Evolutionary conservation across 2,329 filamentous ascomycete genomes (phyloP).

Genomic region (Davidsoniella eucalypti): DNA sequence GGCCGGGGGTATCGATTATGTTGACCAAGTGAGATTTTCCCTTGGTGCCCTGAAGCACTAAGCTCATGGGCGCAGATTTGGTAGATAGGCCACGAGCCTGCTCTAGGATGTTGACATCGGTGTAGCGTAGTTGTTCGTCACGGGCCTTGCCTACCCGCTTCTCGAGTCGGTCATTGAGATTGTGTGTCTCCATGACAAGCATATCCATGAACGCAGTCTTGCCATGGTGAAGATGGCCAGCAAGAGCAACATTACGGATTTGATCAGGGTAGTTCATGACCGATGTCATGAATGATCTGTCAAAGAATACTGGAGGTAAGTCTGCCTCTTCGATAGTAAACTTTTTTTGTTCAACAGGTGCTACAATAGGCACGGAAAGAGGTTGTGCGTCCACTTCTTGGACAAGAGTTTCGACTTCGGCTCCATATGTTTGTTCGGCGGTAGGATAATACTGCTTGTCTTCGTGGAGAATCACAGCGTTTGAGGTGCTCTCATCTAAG

Average conservation of each 20-base stretch:
- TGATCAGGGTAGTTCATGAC: constrained; percentile 93
- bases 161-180: constrained; percentile 63
- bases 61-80: constrained; percentile 85
- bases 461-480: constrained; percentile 94
- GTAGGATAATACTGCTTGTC: constrained; percentile 99
- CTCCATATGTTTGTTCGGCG: constrained; percentile 88
- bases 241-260: constrained; percentile 80
- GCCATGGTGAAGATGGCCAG: constrained; percentile 87
- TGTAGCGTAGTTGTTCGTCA: constrained; percentile 88
- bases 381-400: constrained; percentile 96
- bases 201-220: constrained; percentile 99
- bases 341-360: constrained; percentile 85
- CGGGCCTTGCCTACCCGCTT: constrained; percentile 64
- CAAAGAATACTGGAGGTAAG: constrained; percentile 74
- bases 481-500: constrained; percentile 62
- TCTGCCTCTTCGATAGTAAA: constrained; percentile 88
- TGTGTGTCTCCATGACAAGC: constrained; percentile 89
- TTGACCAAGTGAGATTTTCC: constrained; percentile 94
- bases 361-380: constrained; percentile 81
- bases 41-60: constrained; percentile 73
- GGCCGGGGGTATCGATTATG: constrained; percentile 87
- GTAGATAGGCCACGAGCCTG: constrained; percentile 79
- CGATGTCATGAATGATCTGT: constrained; percentile 83
- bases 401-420: constrained; percentile 86
- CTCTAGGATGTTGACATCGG: constrained; percentile 79